Evolutionary conservation across 768 basidiomycete species (phyloP).

Genomic region (Rhodotorula graminis): DNA sequence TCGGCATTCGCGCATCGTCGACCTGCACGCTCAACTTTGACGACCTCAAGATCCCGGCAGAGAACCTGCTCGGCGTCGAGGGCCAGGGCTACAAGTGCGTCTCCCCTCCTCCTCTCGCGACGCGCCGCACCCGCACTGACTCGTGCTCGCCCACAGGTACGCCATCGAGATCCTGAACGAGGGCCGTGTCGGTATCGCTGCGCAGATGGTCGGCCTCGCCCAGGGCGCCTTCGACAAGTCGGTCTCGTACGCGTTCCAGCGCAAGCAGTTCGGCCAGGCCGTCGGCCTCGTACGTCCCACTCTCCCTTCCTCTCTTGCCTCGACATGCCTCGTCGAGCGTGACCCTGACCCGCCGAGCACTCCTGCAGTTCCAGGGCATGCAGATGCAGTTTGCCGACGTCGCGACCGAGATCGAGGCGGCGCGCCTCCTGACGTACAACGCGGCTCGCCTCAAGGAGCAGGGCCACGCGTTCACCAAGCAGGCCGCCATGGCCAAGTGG

Average conservation of each 20-base stretch:
- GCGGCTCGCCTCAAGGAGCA: constrained; percentile 93
- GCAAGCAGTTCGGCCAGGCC: constrained; percentile 88
- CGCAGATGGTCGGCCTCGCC: constrained; percentile 96
- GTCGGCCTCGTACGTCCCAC: constrained; percentile 59
- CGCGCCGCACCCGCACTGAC: neutral
- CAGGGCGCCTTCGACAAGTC: constrained; percentile 94
- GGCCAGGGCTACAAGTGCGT: constrained; percentile 66
- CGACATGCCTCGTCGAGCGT: too few relatives aligned
- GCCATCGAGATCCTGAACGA: constrained; percentile 97
- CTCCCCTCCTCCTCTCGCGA: constrained; percentile 46
- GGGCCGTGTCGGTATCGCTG: constrained; percentile 93
- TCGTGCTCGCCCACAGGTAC: constrained; percentile 52
- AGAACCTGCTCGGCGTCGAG: constrained; percentile 85
- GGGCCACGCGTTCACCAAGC: constrained; percentile 75
- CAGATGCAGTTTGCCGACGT: constrained; percentile 87
- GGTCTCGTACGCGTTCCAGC: constrained; percentile 90
- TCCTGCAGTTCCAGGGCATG: constrained; percentile 79
- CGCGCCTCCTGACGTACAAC: constrained; percentile 88
- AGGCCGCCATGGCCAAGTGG: constrained; percentile 98
- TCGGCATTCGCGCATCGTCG: constrained; percentile 91
- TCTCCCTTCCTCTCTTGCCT: neutral
- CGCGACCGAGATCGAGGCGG: constrained; percentile 70
- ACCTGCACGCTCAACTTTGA: constrained; percentile 94
- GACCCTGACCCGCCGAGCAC: neutral
- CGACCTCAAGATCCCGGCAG: constrained; percentile 74